Conservation (phyloP, 2,329 filamentous ascomycete species). For the Monilinia laxa region DNA sequence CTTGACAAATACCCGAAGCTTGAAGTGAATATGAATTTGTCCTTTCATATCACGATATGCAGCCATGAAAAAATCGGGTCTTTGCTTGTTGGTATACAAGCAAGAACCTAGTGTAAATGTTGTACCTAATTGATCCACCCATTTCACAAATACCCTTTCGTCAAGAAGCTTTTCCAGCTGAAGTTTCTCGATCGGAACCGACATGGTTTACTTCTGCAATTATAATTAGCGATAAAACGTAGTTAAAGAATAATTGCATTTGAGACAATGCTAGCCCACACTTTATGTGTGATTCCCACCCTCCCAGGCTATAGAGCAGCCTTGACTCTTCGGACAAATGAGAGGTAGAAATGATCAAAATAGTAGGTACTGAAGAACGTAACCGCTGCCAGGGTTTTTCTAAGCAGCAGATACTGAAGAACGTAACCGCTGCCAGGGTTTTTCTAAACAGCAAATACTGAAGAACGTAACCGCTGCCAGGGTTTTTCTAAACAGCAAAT, state of each 20-base stretch:
- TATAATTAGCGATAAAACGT: slow-evolving; percentile 1
- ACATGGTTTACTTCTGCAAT: not conserved
- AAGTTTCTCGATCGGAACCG: not conserved
- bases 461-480: too few species aligned
- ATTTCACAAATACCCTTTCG: not conserved
- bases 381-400: too few species aligned
- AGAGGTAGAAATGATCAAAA: not conserved
- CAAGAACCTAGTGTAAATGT: not conserved
- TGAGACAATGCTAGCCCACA: not conserved
- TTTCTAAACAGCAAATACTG: too few species aligned
- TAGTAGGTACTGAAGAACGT: not conserved
- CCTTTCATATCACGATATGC: not conserved
- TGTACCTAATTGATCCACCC: not conserved
- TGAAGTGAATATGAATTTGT: not conserved
- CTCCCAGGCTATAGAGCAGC: slow-evolving; percentile 14
- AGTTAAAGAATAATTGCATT: not conserved
- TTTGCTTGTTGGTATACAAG: not conserved
- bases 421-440: not conserved
- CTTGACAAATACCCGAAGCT: not conserved
- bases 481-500: too few species aligned
- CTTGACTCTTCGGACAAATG: not conserved
- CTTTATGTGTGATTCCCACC: slow-evolving; percentile 6
- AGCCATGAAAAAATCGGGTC: not conserved
- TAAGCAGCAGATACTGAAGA: not conserved
- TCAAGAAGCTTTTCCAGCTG: not conserved